Conservation (phyloP, 148 eudicot species). For the Amaranthus hypochondriacus region DNA sequence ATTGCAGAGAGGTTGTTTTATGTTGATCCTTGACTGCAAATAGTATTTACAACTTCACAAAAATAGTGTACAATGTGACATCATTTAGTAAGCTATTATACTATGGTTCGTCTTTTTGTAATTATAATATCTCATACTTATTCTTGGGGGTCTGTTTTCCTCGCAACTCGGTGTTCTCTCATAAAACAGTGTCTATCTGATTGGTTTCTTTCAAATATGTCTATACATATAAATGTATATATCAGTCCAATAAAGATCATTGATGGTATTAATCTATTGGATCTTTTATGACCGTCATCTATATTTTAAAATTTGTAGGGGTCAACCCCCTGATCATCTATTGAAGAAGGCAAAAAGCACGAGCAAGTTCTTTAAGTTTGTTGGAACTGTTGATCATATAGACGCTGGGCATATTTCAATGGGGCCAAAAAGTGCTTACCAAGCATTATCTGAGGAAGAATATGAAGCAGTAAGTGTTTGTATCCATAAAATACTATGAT, state of each 20-base stretch:
- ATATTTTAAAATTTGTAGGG: conserved; percentile 48
- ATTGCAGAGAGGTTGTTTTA: too few species aligned
- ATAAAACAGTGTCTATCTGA: too few species aligned
- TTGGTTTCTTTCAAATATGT: too few species aligned
- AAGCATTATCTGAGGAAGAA: conserved; percentile 75
- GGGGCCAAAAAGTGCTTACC: conserved; percentile 50
- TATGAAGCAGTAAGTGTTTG: conserved; percentile 78
- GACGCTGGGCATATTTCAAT: conserved; percentile 39
- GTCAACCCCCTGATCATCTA: conserved; percentile 93
- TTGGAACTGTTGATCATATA: conserved; percentile 54
- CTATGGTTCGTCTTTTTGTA: too few species aligned
- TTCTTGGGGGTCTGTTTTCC: too few species aligned
- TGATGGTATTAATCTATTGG: background rate
- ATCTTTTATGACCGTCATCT: conserved; percentile 17
- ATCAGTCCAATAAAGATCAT: background rate
- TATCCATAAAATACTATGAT: conserved; percentile 8
- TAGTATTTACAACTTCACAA: too few species aligned
- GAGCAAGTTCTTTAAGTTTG: conserved; percentile 81
- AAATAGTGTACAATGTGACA: too few species aligned
- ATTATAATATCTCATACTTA: too few species aligned
- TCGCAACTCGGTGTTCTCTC: too few species aligned
- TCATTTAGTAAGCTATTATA: too few species aligned
- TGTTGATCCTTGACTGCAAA: too few species aligned
- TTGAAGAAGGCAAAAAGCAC: conserved; percentile 79
- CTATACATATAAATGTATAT: background rate